A percentile compares a stretch with the other conserved stretches of the same genome.
Evolutionary conservation across 352 stramenopile species (phyloP).

Genomic region (Phytophthora quininea): DNA sequence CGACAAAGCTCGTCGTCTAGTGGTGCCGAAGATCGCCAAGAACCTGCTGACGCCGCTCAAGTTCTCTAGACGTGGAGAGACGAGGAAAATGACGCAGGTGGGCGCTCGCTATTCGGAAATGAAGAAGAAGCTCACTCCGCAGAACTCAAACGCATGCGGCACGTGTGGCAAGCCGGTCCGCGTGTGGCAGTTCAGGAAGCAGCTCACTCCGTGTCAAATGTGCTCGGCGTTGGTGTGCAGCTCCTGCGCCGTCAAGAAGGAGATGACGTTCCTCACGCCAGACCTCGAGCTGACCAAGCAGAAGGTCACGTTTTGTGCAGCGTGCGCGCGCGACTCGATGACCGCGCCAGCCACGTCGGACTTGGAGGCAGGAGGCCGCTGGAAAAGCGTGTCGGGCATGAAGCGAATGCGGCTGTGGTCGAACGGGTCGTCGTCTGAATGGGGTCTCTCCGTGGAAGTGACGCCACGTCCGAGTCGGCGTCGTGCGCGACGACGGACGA

Average conservation of each 20-base stretch:
- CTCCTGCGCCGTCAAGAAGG: constrained; percentile 24
- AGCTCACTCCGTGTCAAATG: constrained; percentile 29
- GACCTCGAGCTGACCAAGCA: constrained; percentile 27
- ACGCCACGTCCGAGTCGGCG: neutral
- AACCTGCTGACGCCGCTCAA: constrained; percentile 29
- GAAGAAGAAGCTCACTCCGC: constrained; percentile 4
- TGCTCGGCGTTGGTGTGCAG: constrained; percentile 33
- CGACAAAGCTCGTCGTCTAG: constrained; percentile 9
- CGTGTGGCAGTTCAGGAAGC: constrained; percentile 5
- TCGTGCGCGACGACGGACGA: neutral
- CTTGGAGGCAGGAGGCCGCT: neutral
- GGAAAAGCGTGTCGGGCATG: neutral
- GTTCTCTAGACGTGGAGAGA: neutral
- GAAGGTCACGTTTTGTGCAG: constrained; percentile 44
- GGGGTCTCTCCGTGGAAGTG: neutral
- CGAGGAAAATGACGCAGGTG: constrained; percentile 29
- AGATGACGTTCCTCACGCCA: constrained; percentile 38
- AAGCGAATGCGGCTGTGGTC: neutral
- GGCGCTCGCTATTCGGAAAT: constrained; percentile 15
- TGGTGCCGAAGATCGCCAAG: constrained; percentile 29
- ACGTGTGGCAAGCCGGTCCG: constrained; percentile 16
- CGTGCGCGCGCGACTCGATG: constrained; percentile 21
- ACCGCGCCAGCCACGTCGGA: neutral
- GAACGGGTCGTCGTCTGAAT: neutral
- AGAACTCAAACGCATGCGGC: constrained; percentile 12